These are phyloP conservation scores for Gaertneriomyces semiglobifer DNA, from an alignment of 192 early-diverging fungal genomes.

Conservation along the genomic window DNA sequence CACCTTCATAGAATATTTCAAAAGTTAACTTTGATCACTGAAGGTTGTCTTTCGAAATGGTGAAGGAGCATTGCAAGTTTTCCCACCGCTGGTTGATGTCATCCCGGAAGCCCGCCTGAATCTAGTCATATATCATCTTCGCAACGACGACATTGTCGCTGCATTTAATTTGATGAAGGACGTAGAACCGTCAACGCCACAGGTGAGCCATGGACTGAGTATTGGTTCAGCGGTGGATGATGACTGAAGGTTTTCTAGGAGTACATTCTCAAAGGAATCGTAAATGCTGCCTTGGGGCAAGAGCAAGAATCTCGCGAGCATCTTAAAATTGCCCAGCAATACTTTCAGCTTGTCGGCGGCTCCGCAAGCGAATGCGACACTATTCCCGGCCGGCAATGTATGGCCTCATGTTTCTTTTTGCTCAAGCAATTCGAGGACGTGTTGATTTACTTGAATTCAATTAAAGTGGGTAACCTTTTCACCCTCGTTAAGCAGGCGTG, in stretches of 20 bases:
- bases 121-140: slow-evolving; percentile 57
- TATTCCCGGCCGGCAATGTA: slow-evolving; percentile 61
- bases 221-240: background rate
- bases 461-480: slow-evolving; percentile 43
- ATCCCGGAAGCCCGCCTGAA: slow-evolving; percentile 62
- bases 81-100: slow-evolving; percentile 54
- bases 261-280: slow-evolving; percentile 64
- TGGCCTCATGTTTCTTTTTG: slow-evolving; percentile 62
- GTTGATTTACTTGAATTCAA: slow-evolving; percentile 59
- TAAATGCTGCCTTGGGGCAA: slow-evolving; percentile 58
- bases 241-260: slow-evolving; percentile 26
- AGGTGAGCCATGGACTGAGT: slow-evolving; percentile 18
- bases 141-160: slow-evolving; percentile 54
- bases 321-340: slow-evolving; percentile 62
- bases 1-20: slow-evolving; percentile 19
- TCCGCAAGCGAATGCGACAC: slow-evolving; percentile 62
- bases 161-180: slow-evolving; percentile 65
- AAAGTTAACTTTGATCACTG: background rate
- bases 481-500: background rate
- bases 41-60: slow-evolving; percentile 57
- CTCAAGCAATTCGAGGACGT: slow-evolving; percentile 65
- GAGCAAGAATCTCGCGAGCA: slow-evolving; percentile 62
- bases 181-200: slow-evolving; percentile 58
- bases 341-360: slow-evolving; percentile 61
- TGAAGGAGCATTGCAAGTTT: slow-evolving; percentile 56